Evolutionary conservation across 768 basidiomycete species (phyloP), one percentile per base, ranked within the genome.

Genomic region (Rhodotorula diobovata): DNA sequence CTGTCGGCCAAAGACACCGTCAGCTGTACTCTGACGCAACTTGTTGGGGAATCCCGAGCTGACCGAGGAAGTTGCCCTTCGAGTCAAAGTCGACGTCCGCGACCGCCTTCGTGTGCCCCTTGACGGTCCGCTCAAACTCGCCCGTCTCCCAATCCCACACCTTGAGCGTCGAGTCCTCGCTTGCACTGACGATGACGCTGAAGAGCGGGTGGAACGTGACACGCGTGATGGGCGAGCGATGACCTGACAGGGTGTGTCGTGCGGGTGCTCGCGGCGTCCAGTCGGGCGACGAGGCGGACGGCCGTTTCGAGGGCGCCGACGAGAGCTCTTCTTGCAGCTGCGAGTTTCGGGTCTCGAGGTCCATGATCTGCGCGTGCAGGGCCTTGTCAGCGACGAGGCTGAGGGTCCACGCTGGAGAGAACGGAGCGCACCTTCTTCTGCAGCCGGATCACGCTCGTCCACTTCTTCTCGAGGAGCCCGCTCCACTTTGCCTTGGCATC

Each of bases 81-180:
- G 87, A 86, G 80, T 94, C 91, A 78, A 89, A 95, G 79, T 93
- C 90, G 65, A 90, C 87, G 81, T 93, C 93, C 79, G 86, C 87
- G 39, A 94, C 88, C 30, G 88, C 86, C 79, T 90, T 91, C 45
- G 93, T 94, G 82, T 95, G 93, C 14, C 92, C 90, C 81, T 93
- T 94, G 68, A 94, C 81, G 18, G 93, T 94, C 74, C 91, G 82
- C 80, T 95, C 93, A 79, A 93, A 90, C 76, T 94, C 92, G 53
- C 93, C 93, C 41, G 90, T 89, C 80, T 95, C 93, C 92, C 92
- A 95, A 77, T 95, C 93, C 92, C 93, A 94, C 58, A 94, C 87
- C 83, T 94, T 94, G 75, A 94, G 85, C 2, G 88, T 93, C 61
- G 90, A 85, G 78, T 95, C 93, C 78, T 92, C 91, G 76, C 90